Base-by-base conservation (phyloP, 192 early-diverging fungal species). In the Endogone sp. region DNA sequence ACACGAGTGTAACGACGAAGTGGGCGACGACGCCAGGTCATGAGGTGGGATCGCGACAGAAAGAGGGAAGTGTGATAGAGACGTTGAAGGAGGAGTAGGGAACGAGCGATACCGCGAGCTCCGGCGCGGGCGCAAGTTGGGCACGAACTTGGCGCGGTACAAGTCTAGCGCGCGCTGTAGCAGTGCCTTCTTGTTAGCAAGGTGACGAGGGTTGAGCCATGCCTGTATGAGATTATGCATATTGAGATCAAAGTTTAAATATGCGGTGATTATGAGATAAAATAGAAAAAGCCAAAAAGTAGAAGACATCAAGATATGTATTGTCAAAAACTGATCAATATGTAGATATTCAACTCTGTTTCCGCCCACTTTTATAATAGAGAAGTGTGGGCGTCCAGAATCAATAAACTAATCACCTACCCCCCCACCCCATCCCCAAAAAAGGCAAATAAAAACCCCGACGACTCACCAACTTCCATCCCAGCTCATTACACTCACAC, bases 121-220 rank as follows among this genome's bases (percentile, higher is more conserved):
- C 24, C 65, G 69, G 32, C 74, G 75, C 26, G 75, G 75, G 20
- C 56, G 64, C 49, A 75, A 56, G 3, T 29, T 58, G n/a, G 75
- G 75, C 60, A 76, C 68, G 56, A 79, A 79, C 56, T 74, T 74
- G 21, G 61, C 60, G 13, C 77, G 65, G 26, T 74, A 79, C 22
- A 71, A 24, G 61, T 79, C 73, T 9, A 79, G 54, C 22, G 68
- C 68, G 9, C 61, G 56, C 22, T 70, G 68, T 21, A 70, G 26
- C 4, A 70, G 60, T 20, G 27, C 26, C 13, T 25, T 28, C 29
- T 70, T 70, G 68, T 70, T 70, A 20, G 49, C 68, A 11, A 70
- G 68, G 10, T 64, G 22, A n/a, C 37, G 59, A 22, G 68, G 68
- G 49, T 70, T 70, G 10, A 62, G 28, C 68, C 68, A 70, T 13